These are phyloP conservation scores for Pedinophyceae sp. DNA, from an alignment of 139 green algal species.

Conservation along the genomic window DNA sequence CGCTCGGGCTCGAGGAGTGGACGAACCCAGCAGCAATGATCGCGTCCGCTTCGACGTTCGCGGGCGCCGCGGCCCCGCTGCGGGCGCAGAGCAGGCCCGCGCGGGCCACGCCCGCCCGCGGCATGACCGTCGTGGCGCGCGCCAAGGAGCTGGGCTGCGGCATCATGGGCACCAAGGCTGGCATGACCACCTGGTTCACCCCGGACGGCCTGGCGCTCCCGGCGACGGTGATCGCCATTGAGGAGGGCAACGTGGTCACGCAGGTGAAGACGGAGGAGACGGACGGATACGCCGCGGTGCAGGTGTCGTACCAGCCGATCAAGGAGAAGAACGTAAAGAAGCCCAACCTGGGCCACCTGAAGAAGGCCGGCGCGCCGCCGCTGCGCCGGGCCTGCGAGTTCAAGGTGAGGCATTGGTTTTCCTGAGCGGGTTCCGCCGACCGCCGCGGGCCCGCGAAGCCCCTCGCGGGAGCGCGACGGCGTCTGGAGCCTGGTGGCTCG, in stretches of 20 bases:
- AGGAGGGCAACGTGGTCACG: slow-evolving; percentile 83
- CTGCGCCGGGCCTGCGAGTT: slow-evolving; percentile 83
- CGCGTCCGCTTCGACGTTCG: too few relatives aligned
- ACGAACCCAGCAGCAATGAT: too few relatives aligned
- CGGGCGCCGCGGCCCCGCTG: too few relatives aligned
- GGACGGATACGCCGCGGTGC: slow-evolving; percentile 87
- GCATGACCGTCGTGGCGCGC: slow-evolving; percentile 17
- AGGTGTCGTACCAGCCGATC: slow-evolving; percentile 60
- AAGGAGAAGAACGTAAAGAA: slow-evolving; percentile 69
- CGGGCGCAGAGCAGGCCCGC: too few relatives aligned
- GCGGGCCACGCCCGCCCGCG: too few relatives aligned
- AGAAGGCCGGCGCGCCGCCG: slow-evolving; percentile 58
- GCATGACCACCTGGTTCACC: slow-evolving; percentile 91
- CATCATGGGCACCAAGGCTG: slow-evolving; percentile 86
- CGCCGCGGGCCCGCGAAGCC: too few relatives aligned
- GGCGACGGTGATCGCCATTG: slow-evolving; percentile 80
- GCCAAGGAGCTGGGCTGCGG: slow-evolving; percentile 43
- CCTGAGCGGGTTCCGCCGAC: too few relatives aligned
- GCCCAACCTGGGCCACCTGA: slow-evolving; percentile 82
- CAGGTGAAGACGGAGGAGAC: slow-evolving; percentile 79
- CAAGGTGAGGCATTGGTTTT: too few relatives aligned
- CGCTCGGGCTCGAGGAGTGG: too few relatives aligned
- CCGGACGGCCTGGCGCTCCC: slow-evolving; percentile 62
- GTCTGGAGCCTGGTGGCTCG: too few relatives aligned
- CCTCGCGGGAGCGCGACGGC: too few relatives aligned